phyloP scores from a whole-genome alignment of 208 protist genomes.

The Trypanosoma melophagium region DNA sequence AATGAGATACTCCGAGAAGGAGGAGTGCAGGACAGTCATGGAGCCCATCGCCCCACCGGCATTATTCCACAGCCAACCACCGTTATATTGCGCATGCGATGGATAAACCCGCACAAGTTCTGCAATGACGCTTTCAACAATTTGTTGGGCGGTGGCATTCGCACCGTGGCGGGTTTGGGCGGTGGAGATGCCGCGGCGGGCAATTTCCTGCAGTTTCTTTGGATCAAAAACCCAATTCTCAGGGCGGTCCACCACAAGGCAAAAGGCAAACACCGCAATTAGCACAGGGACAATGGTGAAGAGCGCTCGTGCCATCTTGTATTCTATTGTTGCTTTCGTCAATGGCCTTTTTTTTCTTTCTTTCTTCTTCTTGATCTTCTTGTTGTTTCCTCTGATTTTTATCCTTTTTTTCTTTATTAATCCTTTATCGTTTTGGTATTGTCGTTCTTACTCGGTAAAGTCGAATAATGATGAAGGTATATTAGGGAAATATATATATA shows the following conservation, averaged over 20 bases:
- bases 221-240: constrained; percentile 81
- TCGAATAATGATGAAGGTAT: too few relatives aligned
- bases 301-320: neutral
- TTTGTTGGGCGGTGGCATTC: constrained; percentile 37
- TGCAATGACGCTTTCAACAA: constrained; percentile 66
- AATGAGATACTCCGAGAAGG: constrained; percentile 92
- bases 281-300: constrained; percentile 30
- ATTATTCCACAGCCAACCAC: constrained; percentile 89
- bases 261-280: constrained; percentile 47
- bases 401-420: too few relatives aligned
- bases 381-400: neutral
- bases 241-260: constrained; percentile 50
- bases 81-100: constrained; percentile 49
- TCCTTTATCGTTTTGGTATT: too few relatives aligned
- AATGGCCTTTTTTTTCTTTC: neutral
- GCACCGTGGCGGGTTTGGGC: constrained; percentile 52
- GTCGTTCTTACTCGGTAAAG: too few relatives aligned
- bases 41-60: constrained; percentile 91
- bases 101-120: constrained; percentile 73
- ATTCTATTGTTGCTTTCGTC: neutral
- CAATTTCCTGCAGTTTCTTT: constrained; percentile 62
- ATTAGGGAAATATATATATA: too few relatives aligned
- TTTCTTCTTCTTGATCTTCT: neutral
- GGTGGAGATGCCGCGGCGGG: constrained; percentile 60
- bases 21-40: constrained; percentile 90